Conservation (phyloP, 768 basidiomycete genomes). For the Boletellus ananas region DNA sequence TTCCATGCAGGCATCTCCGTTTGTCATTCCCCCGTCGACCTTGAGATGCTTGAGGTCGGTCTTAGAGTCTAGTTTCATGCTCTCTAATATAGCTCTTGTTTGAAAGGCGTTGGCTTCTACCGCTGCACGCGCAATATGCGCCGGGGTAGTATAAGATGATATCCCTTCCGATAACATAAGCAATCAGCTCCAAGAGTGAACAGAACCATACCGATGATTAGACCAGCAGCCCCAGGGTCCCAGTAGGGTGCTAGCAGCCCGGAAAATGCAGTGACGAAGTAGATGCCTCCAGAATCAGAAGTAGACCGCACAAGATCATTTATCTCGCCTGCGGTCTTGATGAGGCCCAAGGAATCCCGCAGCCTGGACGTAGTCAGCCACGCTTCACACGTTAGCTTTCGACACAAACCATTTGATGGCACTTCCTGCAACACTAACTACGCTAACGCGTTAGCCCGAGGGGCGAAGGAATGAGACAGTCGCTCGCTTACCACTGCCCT, state of each 20-base stretch:
- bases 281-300: constrained; percentile 80
- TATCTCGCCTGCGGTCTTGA: constrained; percentile 76
- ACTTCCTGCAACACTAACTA: constrained; percentile 91
- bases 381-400: not conserved
- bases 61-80: constrained; percentile 90
- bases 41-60: constrained; percentile 78
- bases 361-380: constrained; percentile 45
- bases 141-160: constrained; percentile 84
- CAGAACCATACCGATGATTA: constrained; percentile 61
- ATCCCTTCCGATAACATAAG: constrained; percentile 43
- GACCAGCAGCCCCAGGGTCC: constrained; percentile 88
- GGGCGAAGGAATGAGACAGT: not conserved
- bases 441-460: not conserved
- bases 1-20: constrained; percentile 85
- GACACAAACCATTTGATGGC: constrained; percentile 79
- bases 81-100: constrained; percentile 91
- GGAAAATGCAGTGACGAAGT: constrained; percentile 96
- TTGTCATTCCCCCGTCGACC: constrained; percentile 99
- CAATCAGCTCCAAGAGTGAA: not conserved
- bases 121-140: constrained; percentile 92
- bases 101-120: constrained; percentile 96
- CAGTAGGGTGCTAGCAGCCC: constrained; percentile 97
- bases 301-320: constrained; percentile 80
- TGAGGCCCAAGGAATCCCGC: constrained; percentile 84
- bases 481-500: constrained; percentile 78